Conservation (phyloP, 768 basidiomycete species). For the Mycena floridula region DNA sequence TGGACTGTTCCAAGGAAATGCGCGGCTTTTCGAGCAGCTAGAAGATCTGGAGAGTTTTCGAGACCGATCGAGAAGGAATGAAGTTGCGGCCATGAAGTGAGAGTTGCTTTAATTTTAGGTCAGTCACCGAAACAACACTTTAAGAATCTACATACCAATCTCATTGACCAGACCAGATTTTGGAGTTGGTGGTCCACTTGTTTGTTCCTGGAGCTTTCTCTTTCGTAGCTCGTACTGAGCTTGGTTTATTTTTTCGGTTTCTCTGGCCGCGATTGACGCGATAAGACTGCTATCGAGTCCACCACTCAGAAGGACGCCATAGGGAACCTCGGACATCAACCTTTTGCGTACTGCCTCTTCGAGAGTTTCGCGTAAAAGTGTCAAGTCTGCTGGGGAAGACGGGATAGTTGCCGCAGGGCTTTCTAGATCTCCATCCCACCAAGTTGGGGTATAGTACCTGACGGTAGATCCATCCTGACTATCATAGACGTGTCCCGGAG, state of each 20-base stretch:
- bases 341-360: conserved; percentile 93
- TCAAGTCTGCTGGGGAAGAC: conserved; percentile 55
- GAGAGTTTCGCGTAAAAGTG: conserved; percentile 68
- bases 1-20: conserved; percentile 91
- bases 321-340: conserved; percentile 97
- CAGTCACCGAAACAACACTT: background rate
- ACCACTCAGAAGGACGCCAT: conserved; percentile 92
- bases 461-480: conserved; percentile 70
- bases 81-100: conserved; percentile 89
- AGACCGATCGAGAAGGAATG: conserved; percentile 98
- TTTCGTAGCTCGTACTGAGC: conserved; percentile 72
- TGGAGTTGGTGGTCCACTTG: conserved; percentile 56
- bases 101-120: conserved; percentile 40
- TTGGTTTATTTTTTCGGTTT: conserved; percentile 86
- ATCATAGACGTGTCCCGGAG: conserved; percentile 96
- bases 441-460: conserved; percentile 83
- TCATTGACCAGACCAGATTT: conserved; percentile 38
- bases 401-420: conserved; percentile 49
- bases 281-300: conserved; percentile 96
- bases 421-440: conserved; percentile 85
- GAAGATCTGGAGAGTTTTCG: conserved; percentile 88
- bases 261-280: conserved; percentile 88
- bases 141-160: conserved; percentile 38
- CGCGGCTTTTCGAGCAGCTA: conserved; percentile 92
- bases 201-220: conserved; percentile 45